Evolutionary conservation across 148 eudicot genomes (phyloP), one percentile per base, ranked within the genome.

Genomic region (Hydrangea macrophylla): DNA sequence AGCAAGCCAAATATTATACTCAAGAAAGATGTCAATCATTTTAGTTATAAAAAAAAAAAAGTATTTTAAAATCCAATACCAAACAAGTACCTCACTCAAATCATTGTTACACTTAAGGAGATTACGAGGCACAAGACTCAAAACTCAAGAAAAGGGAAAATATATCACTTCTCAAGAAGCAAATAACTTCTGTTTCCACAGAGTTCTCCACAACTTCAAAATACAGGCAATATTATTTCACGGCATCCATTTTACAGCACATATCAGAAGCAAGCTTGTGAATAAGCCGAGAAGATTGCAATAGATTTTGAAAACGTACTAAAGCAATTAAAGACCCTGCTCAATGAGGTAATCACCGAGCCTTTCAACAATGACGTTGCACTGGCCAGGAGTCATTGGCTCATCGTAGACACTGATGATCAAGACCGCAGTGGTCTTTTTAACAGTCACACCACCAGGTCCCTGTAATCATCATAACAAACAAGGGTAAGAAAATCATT

Each of bases 291-390:
- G n/a, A 57, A 39, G 17, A 24, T 24, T 62, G 28, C 22, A 55
- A 25, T 25, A 62, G 6, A 31, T 15, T 23, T 18, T 17, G n/a
- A 22, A 25, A 15, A 66, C 66, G 20, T 61, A 75, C 84, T 69
- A 51, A 58, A 70, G 51, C 42, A 55, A 56, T 75, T 72, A 84
- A 27, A 84, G 72, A 59, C 78, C 80, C 75, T 84, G 88, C 0
- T 84, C 88, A 20, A 76, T 17, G 65, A 84, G 88, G 60, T 84
- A 84, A 68, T 84, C 88, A 11, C 85, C 88, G 55, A 84, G 68
- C 85, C 75, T 84, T 68, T 84, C 88, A 62, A 84, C 88, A 36
- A 84, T 70, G 82, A 84, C 63, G 76, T 84, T 84, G 81, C 88
- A 84, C 55, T 83, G 84, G 36, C 88, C 88, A 3, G 81, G 81